Conservation (phyloP, 1,284 basidiomycete genomes). For the Puccinia novopanici region DNA sequence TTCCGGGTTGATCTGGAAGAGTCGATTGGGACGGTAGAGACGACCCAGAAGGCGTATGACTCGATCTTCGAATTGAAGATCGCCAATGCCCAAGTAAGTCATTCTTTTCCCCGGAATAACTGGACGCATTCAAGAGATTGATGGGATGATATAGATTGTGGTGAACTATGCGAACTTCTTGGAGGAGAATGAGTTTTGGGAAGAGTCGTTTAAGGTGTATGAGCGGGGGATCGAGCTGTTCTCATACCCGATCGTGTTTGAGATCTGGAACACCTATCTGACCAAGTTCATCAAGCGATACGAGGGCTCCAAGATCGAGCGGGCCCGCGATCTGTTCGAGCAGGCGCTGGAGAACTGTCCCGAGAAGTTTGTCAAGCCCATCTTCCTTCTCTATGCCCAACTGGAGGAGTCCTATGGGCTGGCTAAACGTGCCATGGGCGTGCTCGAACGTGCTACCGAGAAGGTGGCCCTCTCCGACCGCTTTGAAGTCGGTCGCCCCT, state of each 20-base stretch:
- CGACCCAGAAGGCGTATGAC: slow-evolving; percentile 90
- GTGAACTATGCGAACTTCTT: slow-evolving; percentile 96
- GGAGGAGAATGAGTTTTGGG: slow-evolving; percentile 96
- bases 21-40: slow-evolving; percentile 88
- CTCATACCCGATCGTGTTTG: slow-evolving; percentile 96
- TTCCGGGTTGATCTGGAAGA: slow-evolving; percentile 98
- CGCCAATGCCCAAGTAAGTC: slow-evolving; percentile 79
- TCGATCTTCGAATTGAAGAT: slow-evolving; percentile 95
- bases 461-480: slow-evolving; percentile 86
- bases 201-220: slow-evolving; percentile 98
- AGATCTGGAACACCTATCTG: slow-evolving; percentile 98
- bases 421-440: slow-evolving; percentile 91
- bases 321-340: slow-evolving; percentile 93
- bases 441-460: slow-evolving; percentile 88
- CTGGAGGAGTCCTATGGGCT: slow-evolving; percentile 93
- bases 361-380: slow-evolving; percentile 85
- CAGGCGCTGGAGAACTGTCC: slow-evolving; percentile 97
- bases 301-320: slow-evolving; percentile 89
- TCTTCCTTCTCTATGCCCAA: slow-evolving; percentile 93
- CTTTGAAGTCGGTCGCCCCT: slow-evolving; percentile 71
- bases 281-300: slow-evolving; percentile 97
- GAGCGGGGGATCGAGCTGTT: slow-evolving; percentile 96
- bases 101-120: slow-evolving; percentile 2
- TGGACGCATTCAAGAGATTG: not conserved
- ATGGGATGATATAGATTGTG: slow-evolving; percentile 66